phyloP scores from a whole-genome alignment of 2,329 filamentous ascomycete genomes.

The Trichoderma cornu-damae region DNA sequence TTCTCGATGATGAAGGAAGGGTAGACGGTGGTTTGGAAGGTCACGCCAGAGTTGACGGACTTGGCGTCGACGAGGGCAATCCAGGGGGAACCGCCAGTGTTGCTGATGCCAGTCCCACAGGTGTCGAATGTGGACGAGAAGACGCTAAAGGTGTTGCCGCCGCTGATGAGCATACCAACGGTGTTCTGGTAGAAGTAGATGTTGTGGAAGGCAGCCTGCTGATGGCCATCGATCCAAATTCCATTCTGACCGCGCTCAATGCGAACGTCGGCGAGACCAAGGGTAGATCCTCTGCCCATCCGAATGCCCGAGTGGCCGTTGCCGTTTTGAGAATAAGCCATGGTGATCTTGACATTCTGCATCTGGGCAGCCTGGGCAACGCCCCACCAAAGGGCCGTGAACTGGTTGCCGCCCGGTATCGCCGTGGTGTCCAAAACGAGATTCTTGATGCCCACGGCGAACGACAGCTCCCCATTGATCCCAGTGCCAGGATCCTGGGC shows the following conservation, averaged over 20 bases:
- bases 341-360: constrained; percentile 40
- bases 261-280: constrained; percentile 38
- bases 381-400: constrained; percentile 41
- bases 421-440: constrained; percentile 39
- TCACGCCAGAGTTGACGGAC: constrained; percentile 40
- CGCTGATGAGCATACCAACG: constrained; percentile 30
- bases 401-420: constrained; percentile 31
- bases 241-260: constrained; percentile 40
- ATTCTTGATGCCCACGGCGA: constrained; percentile 42
- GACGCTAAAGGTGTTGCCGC: constrained; percentile 38
- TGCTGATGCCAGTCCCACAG: constrained; percentile 34
- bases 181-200: constrained; percentile 42
- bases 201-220: constrained; percentile 41
- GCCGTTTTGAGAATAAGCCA: constrained; percentile 34
- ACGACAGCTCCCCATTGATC: constrained; percentile 36
- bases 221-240: constrained; percentile 40
- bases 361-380: constrained; percentile 41
- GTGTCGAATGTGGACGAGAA: constrained; percentile 39
- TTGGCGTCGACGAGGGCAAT: constrained; percentile 39
- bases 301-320: constrained; percentile 39
- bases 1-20: constrained; percentile 43
- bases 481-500: constrained; percentile 36
- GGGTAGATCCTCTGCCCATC: constrained; percentile 39
- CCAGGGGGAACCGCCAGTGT: constrained; percentile 37
- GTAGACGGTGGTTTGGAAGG: constrained; percentile 34